Evolutionary conservation across 257 asterid genomes (phyloP).

Genomic region (Thymus mandschuricus): DNA sequence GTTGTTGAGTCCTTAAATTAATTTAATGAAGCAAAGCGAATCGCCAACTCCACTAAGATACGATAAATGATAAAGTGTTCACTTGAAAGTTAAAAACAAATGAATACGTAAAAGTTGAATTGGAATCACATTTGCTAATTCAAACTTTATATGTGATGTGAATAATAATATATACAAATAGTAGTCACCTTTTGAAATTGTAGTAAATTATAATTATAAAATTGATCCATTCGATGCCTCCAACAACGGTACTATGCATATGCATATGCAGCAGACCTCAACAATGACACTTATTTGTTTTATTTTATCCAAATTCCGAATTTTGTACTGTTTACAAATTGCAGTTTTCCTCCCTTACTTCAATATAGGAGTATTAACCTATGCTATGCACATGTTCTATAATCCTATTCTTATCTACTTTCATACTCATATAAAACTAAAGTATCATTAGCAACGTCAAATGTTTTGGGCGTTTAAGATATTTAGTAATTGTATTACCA

Average conservation of each 20-base stretch:
- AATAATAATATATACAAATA: no score
- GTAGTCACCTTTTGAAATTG: no score
- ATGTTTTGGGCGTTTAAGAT: no score
- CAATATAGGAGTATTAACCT: no score
- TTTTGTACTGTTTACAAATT: background rate
- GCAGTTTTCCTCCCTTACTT: background rate
- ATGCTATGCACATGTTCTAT: background rate
- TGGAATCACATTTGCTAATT: background rate
- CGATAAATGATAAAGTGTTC: background rate
- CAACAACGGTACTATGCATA: background rate
- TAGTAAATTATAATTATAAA: no score
- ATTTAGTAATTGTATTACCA: no score
- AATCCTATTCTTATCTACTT: background rate
- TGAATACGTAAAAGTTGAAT: background rate
- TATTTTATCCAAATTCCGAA: background rate
- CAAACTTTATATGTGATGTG: background rate
- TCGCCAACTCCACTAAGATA: background rate
- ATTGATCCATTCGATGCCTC: constrained; percentile 9
- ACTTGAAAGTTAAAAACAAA: background rate
- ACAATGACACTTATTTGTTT: constrained; percentile 8
- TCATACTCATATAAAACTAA: background rate
- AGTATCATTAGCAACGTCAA: no score
- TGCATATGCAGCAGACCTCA: background rate
- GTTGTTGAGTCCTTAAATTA: background rate
- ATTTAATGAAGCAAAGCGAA: background rate